Conservation (phyloP, 108 stramenopile species). For the Fistulifera pelliculosa region DNA sequence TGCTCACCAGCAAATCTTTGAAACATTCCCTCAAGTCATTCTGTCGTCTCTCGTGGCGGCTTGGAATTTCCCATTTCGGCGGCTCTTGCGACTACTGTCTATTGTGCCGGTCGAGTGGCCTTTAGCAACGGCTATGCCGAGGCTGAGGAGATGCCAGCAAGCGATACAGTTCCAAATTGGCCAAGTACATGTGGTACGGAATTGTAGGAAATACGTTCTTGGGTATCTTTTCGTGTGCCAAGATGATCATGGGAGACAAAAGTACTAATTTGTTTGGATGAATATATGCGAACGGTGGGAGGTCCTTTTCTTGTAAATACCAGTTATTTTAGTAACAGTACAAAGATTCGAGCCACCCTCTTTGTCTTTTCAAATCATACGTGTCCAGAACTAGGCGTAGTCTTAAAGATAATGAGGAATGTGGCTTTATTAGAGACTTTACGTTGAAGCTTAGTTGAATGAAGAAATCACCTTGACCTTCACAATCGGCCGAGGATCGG, state of each 20-base stretch:
- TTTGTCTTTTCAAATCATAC: too few species aligned
- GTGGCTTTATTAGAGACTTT: too few species aligned
- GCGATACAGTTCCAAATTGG: conserved; percentile 9
- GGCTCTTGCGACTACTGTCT: conserved; percentile 5
- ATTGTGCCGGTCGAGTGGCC: conserved; percentile 7
- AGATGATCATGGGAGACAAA: conserved; percentile 5
- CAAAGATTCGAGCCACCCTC: too few species aligned
- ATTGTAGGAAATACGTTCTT: conserved; percentile 5
- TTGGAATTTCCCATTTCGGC: conserved; percentile 5
- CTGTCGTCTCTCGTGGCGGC: conserved; percentile 4
- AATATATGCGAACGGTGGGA: too few species aligned
- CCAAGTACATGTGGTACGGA: conserved; percentile 9
- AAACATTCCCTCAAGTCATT: conserved; percentile 25
- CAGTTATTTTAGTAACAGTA: too few species aligned
- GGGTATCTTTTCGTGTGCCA: conserved; percentile 5
- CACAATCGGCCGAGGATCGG: too few species aligned
- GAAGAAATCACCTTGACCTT: too few species aligned
- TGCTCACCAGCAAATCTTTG: conserved; percentile 56
- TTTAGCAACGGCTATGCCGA: conserved; percentile 7
- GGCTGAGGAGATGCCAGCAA: conserved; percentile 8
- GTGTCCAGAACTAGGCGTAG: too few species aligned
- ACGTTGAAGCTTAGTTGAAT: too few species aligned
- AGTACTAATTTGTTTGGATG: too few species aligned
- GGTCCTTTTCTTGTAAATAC: too few species aligned
- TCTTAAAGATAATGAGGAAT: too few species aligned